Conservation (phyloP, 345 rosid genomes). For the Camelina neglecta region DNA sequence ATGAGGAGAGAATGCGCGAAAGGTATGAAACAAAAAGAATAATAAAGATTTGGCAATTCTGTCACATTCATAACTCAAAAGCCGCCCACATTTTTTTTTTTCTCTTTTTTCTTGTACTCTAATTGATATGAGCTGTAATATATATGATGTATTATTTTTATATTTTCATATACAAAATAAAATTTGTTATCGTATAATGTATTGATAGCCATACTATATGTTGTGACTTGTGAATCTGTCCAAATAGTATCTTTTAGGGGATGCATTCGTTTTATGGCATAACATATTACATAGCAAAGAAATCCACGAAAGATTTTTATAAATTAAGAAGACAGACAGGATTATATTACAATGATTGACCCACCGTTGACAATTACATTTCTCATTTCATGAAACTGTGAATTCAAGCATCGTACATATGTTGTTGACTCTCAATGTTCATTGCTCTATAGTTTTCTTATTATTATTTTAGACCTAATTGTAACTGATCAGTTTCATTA, state of each 20-base stretch:
- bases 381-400: not conserved
- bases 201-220: not conserved
- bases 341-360: not conserved
- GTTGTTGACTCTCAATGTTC: not conserved
- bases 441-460: not conserved
- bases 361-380: not conserved
- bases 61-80: not conserved
- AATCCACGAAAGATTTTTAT: not conserved
- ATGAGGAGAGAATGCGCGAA: not conserved
- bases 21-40: slow-evolving; percentile 2
- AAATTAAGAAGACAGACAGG: not conserved
- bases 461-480: not conserved
- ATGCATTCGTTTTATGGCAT: not conserved
- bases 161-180: not conserved
- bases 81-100: not conserved
- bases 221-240: not conserved
- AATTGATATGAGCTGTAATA: slow-evolving; percentile 13
- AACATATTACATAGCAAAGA: not conserved
- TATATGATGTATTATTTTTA: not conserved
- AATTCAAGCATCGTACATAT: not conserved
- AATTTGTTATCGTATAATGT: slow-evolving; percentile 3
- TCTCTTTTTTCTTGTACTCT: not conserved
- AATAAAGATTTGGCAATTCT: slow-evolving; percentile 14
- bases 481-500: not conserved
- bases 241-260: not conserved